phyloP scores from a whole-genome alignment of 78 protist species.

The Monocercomonoides exilis region DNA sequence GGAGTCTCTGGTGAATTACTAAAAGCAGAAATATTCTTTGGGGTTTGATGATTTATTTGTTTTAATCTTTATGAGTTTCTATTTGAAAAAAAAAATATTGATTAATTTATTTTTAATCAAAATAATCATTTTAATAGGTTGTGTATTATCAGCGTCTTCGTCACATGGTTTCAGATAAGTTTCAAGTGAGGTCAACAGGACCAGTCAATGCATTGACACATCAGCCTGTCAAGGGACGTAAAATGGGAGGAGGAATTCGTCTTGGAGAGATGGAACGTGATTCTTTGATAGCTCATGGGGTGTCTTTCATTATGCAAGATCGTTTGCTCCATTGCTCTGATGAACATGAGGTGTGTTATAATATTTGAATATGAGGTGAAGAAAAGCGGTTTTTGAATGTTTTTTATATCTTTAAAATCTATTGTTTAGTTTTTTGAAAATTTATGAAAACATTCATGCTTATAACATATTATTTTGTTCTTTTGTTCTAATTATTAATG shows the following conservation, averaged over 20 bases:
- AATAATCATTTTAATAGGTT: background rate
- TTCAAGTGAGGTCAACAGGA: constrained; percentile 92
- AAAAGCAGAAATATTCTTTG: constrained; percentile 82
- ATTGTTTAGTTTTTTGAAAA: too few species aligned
- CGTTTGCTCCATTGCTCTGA: constrained; percentile 82
- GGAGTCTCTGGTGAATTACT: constrained; percentile 77
- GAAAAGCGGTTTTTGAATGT: too few species aligned
- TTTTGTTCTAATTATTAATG: too few species aligned
- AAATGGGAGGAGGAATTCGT: constrained; percentile 85
- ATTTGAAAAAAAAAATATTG: background rate
- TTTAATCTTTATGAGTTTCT: background rate
- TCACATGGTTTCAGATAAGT: constrained; percentile 97
- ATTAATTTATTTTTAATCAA: background rate
- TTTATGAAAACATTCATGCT: too few species aligned
- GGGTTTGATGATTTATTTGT: constrained; percentile 33
- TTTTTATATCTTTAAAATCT: too few species aligned
- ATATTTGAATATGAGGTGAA: background rate
- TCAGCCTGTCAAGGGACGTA: constrained; percentile 93
- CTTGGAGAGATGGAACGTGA: constrained; percentile 99
- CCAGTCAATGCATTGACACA: constrained; percentile 68
- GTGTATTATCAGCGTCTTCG: constrained; percentile 95
- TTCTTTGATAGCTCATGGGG: constrained; percentile 88
- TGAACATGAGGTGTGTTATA: background rate
- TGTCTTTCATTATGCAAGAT: constrained; percentile 73
- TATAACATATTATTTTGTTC: too few species aligned